Conservation (phyloP, 2,329 filamentous ascomycete genomes). For the Ophiostoma himal-ulmi region DNA sequence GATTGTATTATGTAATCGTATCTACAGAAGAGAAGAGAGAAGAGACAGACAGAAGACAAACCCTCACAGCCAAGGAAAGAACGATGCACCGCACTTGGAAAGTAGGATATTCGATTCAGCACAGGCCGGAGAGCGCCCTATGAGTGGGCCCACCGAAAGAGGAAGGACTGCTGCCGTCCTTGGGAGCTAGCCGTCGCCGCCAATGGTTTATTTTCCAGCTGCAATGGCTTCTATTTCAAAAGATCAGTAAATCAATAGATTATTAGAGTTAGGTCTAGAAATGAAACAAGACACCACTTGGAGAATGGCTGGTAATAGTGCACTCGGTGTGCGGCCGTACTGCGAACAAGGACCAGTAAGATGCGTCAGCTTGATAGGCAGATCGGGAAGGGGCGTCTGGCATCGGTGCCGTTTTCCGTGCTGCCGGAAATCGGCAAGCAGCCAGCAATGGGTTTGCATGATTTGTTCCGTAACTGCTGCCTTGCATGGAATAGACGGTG, state of each 20-base stretch:
- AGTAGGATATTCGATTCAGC: no score
- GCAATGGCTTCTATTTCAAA: not conserved
- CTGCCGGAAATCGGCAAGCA: not conserved
- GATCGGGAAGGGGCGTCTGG: not conserved
- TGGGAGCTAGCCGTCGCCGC: not conserved
- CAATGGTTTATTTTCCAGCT: not conserved
- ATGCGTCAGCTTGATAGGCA: no score
- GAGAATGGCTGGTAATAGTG: not conserved
- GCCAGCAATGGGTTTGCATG: not conserved
- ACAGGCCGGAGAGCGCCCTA: not conserved
- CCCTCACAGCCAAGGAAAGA: not conserved
- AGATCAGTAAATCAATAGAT: not conserved
- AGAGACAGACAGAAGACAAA: not conserved
- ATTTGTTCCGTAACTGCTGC: not conserved
- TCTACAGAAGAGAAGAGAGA: no score
- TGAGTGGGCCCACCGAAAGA: not conserved
- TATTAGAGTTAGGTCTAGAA: not conserved
- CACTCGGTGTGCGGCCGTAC: not conserved
- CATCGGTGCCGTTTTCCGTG: no score
- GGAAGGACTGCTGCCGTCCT: slow-evolving; percentile 2
- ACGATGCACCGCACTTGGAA: not conserved
- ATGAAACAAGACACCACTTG: not conserved
- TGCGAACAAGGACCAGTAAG: not conserved
- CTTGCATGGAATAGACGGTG: not conserved
- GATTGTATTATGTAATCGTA: not conserved